Percentiles rank a stretch among this genome's conserved stretches.
Evolutionary conservation across 306 rosid species (phyloP).

Genomic region (Castanopsis chinensis): DNA sequence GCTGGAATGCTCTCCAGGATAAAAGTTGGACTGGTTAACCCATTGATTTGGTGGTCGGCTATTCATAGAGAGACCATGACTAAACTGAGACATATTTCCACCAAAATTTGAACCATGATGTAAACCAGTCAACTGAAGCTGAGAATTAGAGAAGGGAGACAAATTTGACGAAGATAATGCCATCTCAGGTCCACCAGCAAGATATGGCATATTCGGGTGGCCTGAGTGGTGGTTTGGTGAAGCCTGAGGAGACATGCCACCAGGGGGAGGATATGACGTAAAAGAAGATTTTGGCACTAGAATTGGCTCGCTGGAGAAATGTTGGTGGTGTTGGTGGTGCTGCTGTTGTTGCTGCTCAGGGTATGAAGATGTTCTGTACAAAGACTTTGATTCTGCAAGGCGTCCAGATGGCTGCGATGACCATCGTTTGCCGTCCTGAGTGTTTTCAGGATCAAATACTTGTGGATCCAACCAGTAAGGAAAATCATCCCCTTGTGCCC

Average conservation of each 20-base stretch:
- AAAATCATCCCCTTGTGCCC: slow-evolving; percentile 46
- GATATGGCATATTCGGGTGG: slow-evolving; percentile 49
- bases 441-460: slow-evolving; percentile 38
- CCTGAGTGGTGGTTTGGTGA: slow-evolving; percentile 56
- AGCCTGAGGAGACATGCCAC: slow-evolving; percentile 46
- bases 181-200: slow-evolving; percentile 47
- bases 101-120: slow-evolving; percentile 51
- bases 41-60: slow-evolving; percentile 51
- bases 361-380: slow-evolving; percentile 85
- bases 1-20: slow-evolving; percentile 56
- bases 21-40: slow-evolving; percentile 43
- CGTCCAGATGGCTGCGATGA: slow-evolving; percentile 66
- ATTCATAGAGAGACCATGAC: slow-evolving; percentile 35
- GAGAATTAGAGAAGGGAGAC: slow-evolving; percentile 48
- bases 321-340: slow-evolving; percentile 51
- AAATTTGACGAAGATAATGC: slow-evolving; percentile 48
- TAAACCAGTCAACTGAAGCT: slow-evolving; percentile 46
- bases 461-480: slow-evolving; percentile 55
- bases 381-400: slow-evolving; percentile 48
- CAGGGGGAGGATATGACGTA: slow-evolving; percentile 52
- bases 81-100: slow-evolving; percentile 51
- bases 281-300: slow-evolving; percentile 57
- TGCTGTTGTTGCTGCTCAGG: slow-evolving; percentile 83
- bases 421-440: slow-evolving; percentile 58
- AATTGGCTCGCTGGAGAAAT: slow-evolving; percentile 64